Percentiles rank a stretch among this genome's conserved stretches.
Conservation (phyloP, 2,329 filamentous ascomycete species). For the Fusarium longipes region DNA sequence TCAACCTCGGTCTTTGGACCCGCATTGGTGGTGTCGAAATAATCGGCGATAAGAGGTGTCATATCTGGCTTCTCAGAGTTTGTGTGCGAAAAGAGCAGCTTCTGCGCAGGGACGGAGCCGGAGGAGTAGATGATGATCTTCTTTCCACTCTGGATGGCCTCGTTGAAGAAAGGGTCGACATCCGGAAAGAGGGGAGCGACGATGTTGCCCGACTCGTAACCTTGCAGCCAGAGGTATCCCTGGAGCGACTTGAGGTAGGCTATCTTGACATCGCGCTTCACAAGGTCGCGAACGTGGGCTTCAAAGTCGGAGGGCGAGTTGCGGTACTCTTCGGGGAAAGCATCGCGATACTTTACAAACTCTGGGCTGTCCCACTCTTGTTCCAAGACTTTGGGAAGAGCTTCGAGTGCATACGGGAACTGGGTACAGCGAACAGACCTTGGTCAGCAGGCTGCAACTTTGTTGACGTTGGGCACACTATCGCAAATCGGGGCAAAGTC, state of each 20-base stretch:
- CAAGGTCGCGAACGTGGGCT: conserved; percentile 76
- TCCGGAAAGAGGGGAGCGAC: conserved; percentile 80
- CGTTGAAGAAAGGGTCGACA: conserved; percentile 70
- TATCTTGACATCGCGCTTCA: conserved; percentile 77
- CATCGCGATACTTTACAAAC: conserved; percentile 75
- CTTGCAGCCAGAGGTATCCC: conserved; percentile 80
- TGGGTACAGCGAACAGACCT: conserved; percentile 50
- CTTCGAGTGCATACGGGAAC: conserved; percentile 81
- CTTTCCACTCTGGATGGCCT: conserved; percentile 67
- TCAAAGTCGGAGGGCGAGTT: conserved; percentile 68
- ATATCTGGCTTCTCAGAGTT: conserved; percentile 69
- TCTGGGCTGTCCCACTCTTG: conserved; percentile 73
- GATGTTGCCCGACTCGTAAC: conserved; percentile 76
- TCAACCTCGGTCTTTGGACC: conserved; percentile 74
- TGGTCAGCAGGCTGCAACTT: conserved; percentile 33
- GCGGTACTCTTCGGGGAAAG: conserved; percentile 75
- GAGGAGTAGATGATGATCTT: conserved; percentile 83
- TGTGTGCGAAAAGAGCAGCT: conserved; percentile 79
- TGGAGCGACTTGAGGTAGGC: conserved; percentile 83
- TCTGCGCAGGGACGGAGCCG: conserved; percentile 83
- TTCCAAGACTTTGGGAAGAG: conserved; percentile 71
- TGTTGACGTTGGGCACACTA: conserved; percentile 26
- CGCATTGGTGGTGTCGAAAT: conserved; percentile 85
- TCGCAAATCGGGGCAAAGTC: conserved; percentile 38
- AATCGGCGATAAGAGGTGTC: conserved; percentile 68